Evolutionary conservation across 2,329 filamentous ascomycete species (phyloP).

Genomic region (Cercospora sojina): DNA sequence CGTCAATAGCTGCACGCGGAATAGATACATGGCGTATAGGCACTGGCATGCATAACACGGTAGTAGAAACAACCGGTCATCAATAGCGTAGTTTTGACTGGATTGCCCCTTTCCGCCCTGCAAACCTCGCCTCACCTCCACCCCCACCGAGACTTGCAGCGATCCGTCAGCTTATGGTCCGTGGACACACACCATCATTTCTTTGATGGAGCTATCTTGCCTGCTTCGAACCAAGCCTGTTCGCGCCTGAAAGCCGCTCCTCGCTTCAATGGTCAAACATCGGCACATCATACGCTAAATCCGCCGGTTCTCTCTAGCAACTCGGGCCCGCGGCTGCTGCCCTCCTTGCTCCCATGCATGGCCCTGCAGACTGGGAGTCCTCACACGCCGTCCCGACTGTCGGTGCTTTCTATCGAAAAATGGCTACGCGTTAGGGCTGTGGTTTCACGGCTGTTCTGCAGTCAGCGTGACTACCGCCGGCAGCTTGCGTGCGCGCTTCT

Average conservation of each 20-base stretch:
- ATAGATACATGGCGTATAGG: slow-evolving; percentile 14
- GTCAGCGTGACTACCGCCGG: not conserved
- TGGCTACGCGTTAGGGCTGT: not conserved
- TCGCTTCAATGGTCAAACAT: slow-evolving; percentile 8
- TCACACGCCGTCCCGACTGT: not conserved
- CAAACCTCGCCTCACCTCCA: not conserved
- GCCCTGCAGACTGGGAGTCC: not conserved
- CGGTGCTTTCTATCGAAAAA: not conserved
- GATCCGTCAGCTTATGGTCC: not conserved
- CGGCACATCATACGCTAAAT: not conserved
- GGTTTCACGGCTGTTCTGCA: not conserved
- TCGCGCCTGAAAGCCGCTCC: not conserved
- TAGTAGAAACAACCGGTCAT: slow-evolving; percentile 15
- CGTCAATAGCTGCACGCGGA: slow-evolving; percentile 3
- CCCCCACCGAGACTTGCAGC: not conserved
- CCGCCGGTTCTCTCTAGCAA: not conserved
- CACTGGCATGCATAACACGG: not conserved
- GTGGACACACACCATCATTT: slow-evolving; percentile 11
- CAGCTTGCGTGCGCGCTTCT: not conserved
- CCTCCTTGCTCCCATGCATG: not conserved
- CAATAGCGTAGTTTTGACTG: slow-evolving; percentile 18
- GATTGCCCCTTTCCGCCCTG: slow-evolving; percentile 6
- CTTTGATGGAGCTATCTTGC: not conserved
- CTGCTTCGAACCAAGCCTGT: not conserved
- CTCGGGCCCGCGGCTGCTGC: not conserved